Percentiles rank a stretch among this genome's conserved stretches.
Evolutionary conservation across 257 asterid genomes (phyloP).

Genomic region (Datura wrightii): DNA sequence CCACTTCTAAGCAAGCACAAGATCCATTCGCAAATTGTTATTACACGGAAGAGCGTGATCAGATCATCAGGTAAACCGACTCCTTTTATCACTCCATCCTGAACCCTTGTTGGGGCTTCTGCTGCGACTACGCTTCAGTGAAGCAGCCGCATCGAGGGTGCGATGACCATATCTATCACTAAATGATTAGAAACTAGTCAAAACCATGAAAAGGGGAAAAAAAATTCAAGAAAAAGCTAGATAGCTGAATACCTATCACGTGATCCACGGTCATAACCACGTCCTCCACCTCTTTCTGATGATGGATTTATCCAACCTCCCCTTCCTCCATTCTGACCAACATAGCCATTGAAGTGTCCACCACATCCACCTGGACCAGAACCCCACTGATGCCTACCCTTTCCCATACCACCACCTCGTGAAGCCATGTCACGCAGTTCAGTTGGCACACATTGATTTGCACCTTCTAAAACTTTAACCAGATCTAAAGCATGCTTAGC

Average conservation of each 20-base stretch:
- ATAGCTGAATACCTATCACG: constrained; percentile 53
- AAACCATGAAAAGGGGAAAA: background rate
- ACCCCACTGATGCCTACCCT: constrained; percentile 77
- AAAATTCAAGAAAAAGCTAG: background rate
- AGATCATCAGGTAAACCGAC: constrained; percentile 66
- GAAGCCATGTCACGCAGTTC: constrained; percentile 70
- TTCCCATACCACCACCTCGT: constrained; percentile 76
- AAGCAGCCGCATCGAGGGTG: constrained; percentile 38
- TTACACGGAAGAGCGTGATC: constrained; percentile 33
- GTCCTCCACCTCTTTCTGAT: constrained; percentile 47
- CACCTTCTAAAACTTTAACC: constrained; percentile 76
- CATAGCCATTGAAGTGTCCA: constrained; percentile 44
- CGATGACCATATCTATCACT: constrained; percentile 55
- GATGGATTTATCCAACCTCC: constrained; percentile 45
- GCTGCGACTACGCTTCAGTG: constrained; percentile 54
- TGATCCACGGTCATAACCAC: constrained; percentile 52
- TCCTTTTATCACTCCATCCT: constrained; percentile 59
- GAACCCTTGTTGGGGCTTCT: constrained; percentile 61
- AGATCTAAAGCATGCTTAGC: constrained; percentile 74
- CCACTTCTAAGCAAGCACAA: constrained; percentile 49
- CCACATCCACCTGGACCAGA: constrained; percentile 61
- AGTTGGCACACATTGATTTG: constrained; percentile 65
- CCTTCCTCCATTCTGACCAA: constrained; percentile 63
- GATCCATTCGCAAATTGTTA: background rate
- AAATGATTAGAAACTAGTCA: constrained; percentile 2